Base-by-base conservation (phyloP, 2,329 filamentous ascomycete species). In the Sclerotinia subarctica region DNA sequence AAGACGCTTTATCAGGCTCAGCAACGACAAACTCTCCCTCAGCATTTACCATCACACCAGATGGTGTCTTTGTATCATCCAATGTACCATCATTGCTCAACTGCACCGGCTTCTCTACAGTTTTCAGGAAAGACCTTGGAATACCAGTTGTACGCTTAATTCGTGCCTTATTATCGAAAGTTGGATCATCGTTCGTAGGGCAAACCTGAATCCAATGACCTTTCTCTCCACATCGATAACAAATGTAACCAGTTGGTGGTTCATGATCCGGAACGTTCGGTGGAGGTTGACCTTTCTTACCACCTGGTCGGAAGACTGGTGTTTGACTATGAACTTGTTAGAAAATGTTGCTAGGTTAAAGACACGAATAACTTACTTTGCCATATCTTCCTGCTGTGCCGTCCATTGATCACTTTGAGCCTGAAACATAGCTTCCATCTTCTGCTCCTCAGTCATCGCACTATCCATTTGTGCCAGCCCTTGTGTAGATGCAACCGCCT, bases 151-250 rank as follows among this genome's bases (percentile, higher is more conserved):
- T 98, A 70, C 94, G 90, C 83, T 97, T 98, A 72, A 98, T 92
- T 70, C 94, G 89, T 62, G 94, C 93, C 66, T 93, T 90, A 73
- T 94, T 94, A 80, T 99, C 95, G 79, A 94, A 98, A 70, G 93
- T 94, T 3, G 95, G 94, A 73, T 99, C 94, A 78, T 97, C 93
- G 78, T 99, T 99, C n/a, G 94, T 99, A 8, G 95, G 95, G 77
- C 95, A 99, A 64, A 92, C 87, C 81, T 98, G 94, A 71, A 99
- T 99, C 94, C 94, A 99, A 79, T 99, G 95, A n/a, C 94, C 95
- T 81, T 97, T 97, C 79, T 97, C 91, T 70, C 93, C 91, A 80
- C 95, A 99, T 62, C 95, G 90, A 78, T 97, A 97, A 81, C 95
- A 99, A 70, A 97, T 90, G 79, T 99, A 99, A 65, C 94, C 94